phyloP scores from a whole-genome alignment of 2,329 filamentous ascomycete species.

The Xylariomycetidae sp. region DNA sequence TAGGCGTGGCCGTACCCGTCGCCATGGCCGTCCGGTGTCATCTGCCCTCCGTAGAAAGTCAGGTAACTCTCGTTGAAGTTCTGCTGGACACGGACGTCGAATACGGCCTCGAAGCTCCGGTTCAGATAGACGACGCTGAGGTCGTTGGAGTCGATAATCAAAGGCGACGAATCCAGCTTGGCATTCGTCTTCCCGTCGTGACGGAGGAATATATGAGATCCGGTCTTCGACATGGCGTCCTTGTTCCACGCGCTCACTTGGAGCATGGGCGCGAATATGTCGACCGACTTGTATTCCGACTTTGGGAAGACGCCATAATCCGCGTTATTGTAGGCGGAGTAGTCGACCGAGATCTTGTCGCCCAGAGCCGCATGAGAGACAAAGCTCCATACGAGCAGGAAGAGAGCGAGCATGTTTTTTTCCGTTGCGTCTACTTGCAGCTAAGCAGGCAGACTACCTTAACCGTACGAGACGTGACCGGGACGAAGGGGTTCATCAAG shows the following conservation, averaged over 20 bases:
- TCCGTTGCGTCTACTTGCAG: too few relatives aligned
- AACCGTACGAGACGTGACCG: too few relatives aligned
- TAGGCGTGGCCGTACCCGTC: slow-evolving; percentile 15
- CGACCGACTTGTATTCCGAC: slow-evolving; percentile 11
- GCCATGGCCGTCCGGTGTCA: slow-evolving; percentile 9
- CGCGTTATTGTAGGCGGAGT: slow-evolving; percentile 13
- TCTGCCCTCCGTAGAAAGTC: slow-evolving; percentile 16
- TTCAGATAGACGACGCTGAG: slow-evolving; percentile 16
- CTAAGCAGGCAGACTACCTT: too few relatives aligned
- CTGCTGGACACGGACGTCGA: slow-evolving; percentile 16
- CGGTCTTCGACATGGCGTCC: slow-evolving; percentile 10
- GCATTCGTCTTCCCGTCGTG: slow-evolving; percentile 10
- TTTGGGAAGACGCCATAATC: slow-evolving; percentile 11
- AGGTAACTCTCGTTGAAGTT: slow-evolving; percentile 13
- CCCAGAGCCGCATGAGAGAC: too few relatives aligned
- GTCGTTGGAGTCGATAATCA: slow-evolving; percentile 14
- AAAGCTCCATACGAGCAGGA: too few relatives aligned
- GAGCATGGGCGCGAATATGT: slow-evolving; percentile 11
- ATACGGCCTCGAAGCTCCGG: slow-evolving; percentile 14
- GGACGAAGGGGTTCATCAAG: too few relatives aligned
- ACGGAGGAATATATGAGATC: slow-evolving; percentile 17
- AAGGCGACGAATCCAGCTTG: slow-evolving; percentile 9
- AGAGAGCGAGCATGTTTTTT: too few relatives aligned
- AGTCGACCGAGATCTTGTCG: slow-evolving; percentile 7
- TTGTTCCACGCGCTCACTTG: slow-evolving; percentile 14